A percentile compares a stretch with the other conserved stretches of the same genome.
Evolutionary conservation across 1,139 yeast genomes (phyloP).

Genomic region (Candida glucosophila): DNA sequence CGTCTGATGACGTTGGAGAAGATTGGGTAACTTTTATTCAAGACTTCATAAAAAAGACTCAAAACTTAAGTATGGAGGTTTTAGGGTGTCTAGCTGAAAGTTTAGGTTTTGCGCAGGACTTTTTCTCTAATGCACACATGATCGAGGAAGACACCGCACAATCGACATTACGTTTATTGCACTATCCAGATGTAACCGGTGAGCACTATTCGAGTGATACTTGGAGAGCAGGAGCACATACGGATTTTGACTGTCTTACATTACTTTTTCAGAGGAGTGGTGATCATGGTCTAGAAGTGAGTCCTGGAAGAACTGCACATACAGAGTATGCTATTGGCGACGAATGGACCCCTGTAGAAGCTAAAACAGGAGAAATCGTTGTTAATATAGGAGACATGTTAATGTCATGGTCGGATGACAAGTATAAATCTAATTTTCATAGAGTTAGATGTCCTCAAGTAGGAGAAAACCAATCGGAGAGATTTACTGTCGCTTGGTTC

Average conservation of each 20-base stretch:
- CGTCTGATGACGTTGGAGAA: slow-evolving; percentile 12
- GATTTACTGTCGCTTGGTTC: slow-evolving; percentile 19
- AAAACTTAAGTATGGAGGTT: slow-evolving; percentile 11
- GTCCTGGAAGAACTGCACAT: slow-evolving; percentile 21
- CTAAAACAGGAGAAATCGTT: slow-evolving; percentile 20
- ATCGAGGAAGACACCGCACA: slow-evolving; percentile 16
- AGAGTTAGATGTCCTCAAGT: slow-evolving; percentile 15
- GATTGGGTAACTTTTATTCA: slow-evolving; percentile 13
- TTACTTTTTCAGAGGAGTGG: slow-evolving; percentile 19
- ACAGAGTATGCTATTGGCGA: slow-evolving; percentile 19
- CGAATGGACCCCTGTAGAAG: slow-evolving; percentile 18
- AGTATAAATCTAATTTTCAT: slow-evolving; percentile 18
- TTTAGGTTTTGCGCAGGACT: slow-evolving; percentile 14
- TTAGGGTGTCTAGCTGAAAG: slow-evolving; percentile 15
- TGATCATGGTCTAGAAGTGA: slow-evolving; percentile 20
- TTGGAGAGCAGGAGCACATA: slow-evolving; percentile 24
- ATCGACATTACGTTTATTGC: slow-evolving; percentile 17
- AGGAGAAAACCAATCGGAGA: slow-evolving; percentile 13
- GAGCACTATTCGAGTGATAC: slow-evolving; percentile 8
- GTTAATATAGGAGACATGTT: slow-evolving; percentile 23
- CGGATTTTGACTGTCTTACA: slow-evolving; percentile 20
- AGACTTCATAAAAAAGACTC: slow-evolving; percentile 12
- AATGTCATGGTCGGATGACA: slow-evolving; percentile 23
- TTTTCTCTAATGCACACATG: slow-evolving; percentile 14
- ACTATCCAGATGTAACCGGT: slow-evolving; percentile 15